A percentile compares a stretch with the other conserved stretches of the same genome.
These are phyloP conservation scores for Beta macrorhiza DNA, from an alignment of 179 eudicot genomes.

Conservation along the genomic window DNA sequence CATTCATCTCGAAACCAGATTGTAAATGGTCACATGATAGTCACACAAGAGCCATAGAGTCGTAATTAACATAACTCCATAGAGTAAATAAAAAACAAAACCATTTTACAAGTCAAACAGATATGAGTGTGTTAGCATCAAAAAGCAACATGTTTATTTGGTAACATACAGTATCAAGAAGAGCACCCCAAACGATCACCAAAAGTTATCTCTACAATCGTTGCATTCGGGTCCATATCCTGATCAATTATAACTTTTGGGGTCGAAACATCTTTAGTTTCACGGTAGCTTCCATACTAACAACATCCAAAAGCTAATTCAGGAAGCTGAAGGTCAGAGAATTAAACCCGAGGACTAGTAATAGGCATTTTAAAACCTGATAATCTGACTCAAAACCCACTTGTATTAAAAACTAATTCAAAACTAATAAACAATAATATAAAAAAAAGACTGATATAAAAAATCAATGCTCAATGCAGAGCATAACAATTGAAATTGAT, in stretches of 20 bases:
- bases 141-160: neutral
- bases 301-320: neutral
- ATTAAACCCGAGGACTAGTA: constrained; percentile 32
- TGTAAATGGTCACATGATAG: constrained; percentile 25
- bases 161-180: constrained; percentile 82
- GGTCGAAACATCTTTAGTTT: constrained; percentile 62
- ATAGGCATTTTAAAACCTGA: constrained; percentile 36
- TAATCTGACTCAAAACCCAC: constrained; percentile 43
- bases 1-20: constrained; percentile 78
- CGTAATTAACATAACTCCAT: constrained; percentile 15
- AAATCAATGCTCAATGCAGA: too few species aligned
- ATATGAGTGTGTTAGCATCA: neutral
- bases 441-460: neutral
- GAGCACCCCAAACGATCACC: constrained; percentile 95
- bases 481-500: too few species aligned
- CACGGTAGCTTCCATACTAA: constrained; percentile 62
- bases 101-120: neutral
- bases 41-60: constrained; percentile 27
- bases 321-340: neutral
- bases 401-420: constrained; percentile 6
- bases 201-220: constrained; percentile 87
- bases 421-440: neutral
- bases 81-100: constrained; percentile 8
- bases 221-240: constrained; percentile 84
- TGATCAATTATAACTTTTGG: constrained; percentile 88